Evolutionary conservation across 169 alveolate species (phyloP).

Genomic region (Plasmodium berghei): DNA sequence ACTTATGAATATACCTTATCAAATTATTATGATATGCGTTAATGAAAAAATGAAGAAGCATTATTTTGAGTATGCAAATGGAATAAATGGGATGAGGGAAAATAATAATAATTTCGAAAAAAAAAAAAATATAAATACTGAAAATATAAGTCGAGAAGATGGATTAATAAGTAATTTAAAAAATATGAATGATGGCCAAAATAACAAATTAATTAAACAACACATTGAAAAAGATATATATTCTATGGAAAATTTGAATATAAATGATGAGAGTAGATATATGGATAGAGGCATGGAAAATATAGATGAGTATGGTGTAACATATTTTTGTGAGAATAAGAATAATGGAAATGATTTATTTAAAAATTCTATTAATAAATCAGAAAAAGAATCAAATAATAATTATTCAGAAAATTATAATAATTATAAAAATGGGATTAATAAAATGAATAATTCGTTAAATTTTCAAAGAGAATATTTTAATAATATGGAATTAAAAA

Average conservation of each 20-base stretch:
- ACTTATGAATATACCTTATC: conserved; percentile 96
- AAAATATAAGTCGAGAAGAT: background rate
- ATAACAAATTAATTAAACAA: conserved; percentile 14
- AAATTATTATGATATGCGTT: conserved; percentile 92
- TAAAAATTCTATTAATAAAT: conserved; percentile 20
- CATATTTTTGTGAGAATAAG: conserved; percentile 5
- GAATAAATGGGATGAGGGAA: background rate
- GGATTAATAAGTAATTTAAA: conserved; percentile 1
- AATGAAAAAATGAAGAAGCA: conserved; percentile 93
- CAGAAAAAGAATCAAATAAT: conserved; percentile 34
- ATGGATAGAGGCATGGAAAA: background rate
- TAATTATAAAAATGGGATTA: too few species aligned
- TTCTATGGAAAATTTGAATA: conserved; percentile 18
- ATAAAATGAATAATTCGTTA: conserved; percentile 29
- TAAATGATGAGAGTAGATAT: conserved; percentile 2
- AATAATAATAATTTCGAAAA: conserved; percentile 16
- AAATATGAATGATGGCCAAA: background rate
- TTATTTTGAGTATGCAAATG: conserved; percentile 58
- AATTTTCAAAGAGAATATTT: conserved; percentile 2
- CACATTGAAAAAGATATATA: conserved; percentile 17
- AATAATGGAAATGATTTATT: conserved; percentile 4
- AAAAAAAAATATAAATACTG: background rate
- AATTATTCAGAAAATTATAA: conserved; percentile 30
- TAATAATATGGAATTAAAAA: conserved; percentile 44
- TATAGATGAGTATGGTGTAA: background rate